These are phyloP conservation scores for Alternaria burnsii DNA, from an alignment of 2,329 filamentous ascomycete species.

Conservation along the genomic window DNA sequence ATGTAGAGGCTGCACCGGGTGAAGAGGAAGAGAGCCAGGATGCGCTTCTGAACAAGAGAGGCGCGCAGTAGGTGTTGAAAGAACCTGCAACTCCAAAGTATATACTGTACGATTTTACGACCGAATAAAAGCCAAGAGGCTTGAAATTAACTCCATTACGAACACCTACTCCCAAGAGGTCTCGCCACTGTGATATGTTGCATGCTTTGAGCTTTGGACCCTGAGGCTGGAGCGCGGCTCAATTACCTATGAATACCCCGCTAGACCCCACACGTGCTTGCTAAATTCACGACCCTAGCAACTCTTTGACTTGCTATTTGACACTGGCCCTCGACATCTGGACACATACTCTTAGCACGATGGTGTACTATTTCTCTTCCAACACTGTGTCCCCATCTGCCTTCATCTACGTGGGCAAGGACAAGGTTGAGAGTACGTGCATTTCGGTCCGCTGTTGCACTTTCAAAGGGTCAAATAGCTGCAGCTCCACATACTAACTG, in stretches of 20 bases:
- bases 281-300: conserved; percentile 33
- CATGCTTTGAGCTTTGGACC: conserved; percentile 1
- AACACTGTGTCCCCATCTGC: conserved; percentile 82
- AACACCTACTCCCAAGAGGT: background rate
- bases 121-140: background rate
- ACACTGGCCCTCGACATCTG: background rate
- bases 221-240: conserved; percentile 18
- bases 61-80: conserved; percentile 25
- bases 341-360: conserved; percentile 47
- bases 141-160: background rate
- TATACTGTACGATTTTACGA: background rate
- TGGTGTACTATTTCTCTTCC: conserved; percentile 98
- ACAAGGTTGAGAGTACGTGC: conserved; percentile 93
- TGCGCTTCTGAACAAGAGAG: conserved; percentile 33
- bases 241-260: conserved; percentile 25
- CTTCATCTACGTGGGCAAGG: conserved; percentile 95
- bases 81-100: background rate
- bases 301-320: background rate
- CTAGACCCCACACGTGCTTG: conserved; percentile 41
- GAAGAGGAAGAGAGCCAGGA: conserved; percentile 23
- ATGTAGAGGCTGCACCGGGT: conserved; percentile 27
- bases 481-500: background rate
- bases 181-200: background rate
- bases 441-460: background rate
- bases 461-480: background rate